Conservation (phyloP, 2,329 filamentous ascomycete genomes). For the Ceratocystis diversiconidia region DNA sequence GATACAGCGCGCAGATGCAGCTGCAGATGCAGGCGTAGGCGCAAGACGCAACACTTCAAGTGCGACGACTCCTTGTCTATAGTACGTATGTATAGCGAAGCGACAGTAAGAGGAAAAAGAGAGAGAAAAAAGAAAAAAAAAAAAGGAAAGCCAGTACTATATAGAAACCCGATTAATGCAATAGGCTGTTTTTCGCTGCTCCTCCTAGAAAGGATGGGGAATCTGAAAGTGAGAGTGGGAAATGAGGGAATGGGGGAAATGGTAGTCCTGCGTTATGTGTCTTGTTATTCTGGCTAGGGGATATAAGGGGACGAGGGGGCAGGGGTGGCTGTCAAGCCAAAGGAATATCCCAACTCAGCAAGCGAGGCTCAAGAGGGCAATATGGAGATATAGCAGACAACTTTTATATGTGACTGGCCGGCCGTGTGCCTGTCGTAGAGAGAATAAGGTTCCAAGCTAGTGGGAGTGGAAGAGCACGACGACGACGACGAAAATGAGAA, state of each 20-base stretch:
- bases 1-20: too few species aligned
- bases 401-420: not conserved
- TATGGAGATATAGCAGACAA: conserved; percentile 5
- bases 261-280: not conserved
- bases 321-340: conserved; percentile 2
- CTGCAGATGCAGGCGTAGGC: too few species aligned
- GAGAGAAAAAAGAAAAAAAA: not conserved
- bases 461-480: not conserved
- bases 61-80: too few species aligned
- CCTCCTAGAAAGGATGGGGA: not conserved
- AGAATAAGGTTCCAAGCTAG: conserved; percentile 8
- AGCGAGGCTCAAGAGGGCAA: conserved; percentile 6
- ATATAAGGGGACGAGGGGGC: not conserved
- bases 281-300: not conserved
- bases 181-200: not conserved
- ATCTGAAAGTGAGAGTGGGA: not conserved
- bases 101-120: not conserved
- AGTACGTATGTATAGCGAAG: not conserved
- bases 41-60: too few species aligned
- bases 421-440: not conserved
- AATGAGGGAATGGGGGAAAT: not conserved
- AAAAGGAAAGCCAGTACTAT: not conserved
- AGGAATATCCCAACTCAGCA: conserved; percentile 8
- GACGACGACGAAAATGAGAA: not conserved
- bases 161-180: not conserved